A percentile compares a stretch with the other conserved stretches of the same genome.
These are phyloP conservation scores for Sugiyamaella japonica DNA, from an alignment of 1,139 yeast genomes.

Conservation along the genomic window DNA sequence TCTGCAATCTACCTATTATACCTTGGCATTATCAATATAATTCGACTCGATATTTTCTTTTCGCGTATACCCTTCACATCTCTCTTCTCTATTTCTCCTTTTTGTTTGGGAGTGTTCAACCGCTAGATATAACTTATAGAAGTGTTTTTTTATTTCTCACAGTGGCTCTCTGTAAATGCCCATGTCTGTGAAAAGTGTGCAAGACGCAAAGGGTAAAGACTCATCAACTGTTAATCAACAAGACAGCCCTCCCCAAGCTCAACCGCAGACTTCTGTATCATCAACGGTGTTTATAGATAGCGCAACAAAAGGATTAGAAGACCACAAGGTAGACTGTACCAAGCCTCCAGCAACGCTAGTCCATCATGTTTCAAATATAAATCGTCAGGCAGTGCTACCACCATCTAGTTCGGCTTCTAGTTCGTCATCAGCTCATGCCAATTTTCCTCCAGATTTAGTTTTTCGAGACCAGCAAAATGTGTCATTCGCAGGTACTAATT, in stretches of 20 bases:
- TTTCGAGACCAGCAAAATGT: not conserved
- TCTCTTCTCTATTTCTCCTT: not conserved
- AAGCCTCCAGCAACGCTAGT: not conserved
- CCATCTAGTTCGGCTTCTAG: slow-evolving; percentile 1
- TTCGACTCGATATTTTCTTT: not conserved
- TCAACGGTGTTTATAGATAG: not conserved
- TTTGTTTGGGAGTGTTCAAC: not conserved
- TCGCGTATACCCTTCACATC: not conserved
- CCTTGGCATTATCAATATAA: not conserved
- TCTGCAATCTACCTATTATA: not conserved
- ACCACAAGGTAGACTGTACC: not conserved
- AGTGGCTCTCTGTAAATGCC: not conserved
- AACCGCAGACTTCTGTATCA: not conserved
- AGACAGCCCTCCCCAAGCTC: not conserved
- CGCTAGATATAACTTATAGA: not conserved
- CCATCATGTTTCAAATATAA: not conserved
- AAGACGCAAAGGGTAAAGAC: not conserved
- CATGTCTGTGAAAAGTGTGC: not conserved
- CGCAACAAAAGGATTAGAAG: not conserved
- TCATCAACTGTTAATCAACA: not conserved
- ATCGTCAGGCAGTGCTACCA: not conserved
- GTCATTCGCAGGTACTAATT: not conserved
- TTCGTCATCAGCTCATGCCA: slow-evolving; percentile 8
- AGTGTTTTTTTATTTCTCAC: not conserved
- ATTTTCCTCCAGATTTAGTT: slow-evolving; percentile 13